Base-by-base conservation (phyloP, 768 basidiomycete species). In the Holtermanniella nyarrowii region DNA sequence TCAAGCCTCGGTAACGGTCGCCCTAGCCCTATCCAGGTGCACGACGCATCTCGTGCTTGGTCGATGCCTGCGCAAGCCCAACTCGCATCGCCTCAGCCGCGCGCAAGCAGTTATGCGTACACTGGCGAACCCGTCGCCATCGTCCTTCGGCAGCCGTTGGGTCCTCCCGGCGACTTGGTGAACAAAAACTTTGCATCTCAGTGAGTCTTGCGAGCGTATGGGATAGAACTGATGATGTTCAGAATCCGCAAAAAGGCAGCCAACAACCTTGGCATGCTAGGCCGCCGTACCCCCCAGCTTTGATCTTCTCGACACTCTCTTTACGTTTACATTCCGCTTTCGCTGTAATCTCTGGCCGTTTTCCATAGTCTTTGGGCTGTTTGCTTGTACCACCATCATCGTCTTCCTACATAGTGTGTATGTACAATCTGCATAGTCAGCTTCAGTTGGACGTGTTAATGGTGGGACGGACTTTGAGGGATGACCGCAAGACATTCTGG, bases 151-250 rank as follows among this genome's bases (percentile, higher is more conserved):
- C 68, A 69, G 43, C 68, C 68, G 5, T 25, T 51, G 23, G 68
- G 68, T n/a, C 68, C 68, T 18, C 68, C 68, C 21, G 57, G 62
- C n/a, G 62, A 69, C 24, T 46, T 69, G 2, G 59, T 58, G 2
- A 58, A 59, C 25, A 54, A 59, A 49, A 69, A 69, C 51, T 69
- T 69, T 52, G 60, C 66, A 47, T 52, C 50, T 25, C 48, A 57
- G 64, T 63, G 41, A 60, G 60, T 60, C 22, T 20, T 20, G 40
- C 2, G 10, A 10, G 21, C 26, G 4, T 10, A 22, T 5, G 4
- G 20, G 26, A 25, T 16, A 44, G n/a, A 39, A 16, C 24, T 12
- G 39, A 22, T 49, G 42, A 44, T 40, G 13, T 13, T 3, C 44
- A 62, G 60, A 13, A 40, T 57, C 20, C 52, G 60, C 25, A 48